phyloP scores from a whole-genome alignment of 192 early-diverging fungal genomes.

The Pilobolus umbonatus region DNA sequence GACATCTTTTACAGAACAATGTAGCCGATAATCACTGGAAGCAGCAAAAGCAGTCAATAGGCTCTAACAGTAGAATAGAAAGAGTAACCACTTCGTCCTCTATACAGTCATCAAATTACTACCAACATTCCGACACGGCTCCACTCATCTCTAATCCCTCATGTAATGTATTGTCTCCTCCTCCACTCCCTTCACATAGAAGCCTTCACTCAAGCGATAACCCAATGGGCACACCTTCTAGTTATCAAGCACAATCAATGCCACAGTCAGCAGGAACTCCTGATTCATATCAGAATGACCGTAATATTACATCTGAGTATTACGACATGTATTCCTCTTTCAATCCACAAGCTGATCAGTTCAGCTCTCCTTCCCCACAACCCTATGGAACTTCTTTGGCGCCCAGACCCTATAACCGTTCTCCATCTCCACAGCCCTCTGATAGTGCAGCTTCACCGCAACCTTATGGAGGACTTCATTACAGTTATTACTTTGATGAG shows the following conservation, averaged over 20 bases:
- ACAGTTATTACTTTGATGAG: too few relatives aligned
- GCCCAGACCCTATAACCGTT: too few relatives aligned
- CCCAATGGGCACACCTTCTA: not conserved
- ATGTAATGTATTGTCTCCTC: conserved; percentile 1
- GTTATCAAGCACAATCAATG: not conserved
- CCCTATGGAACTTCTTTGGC: too few relatives aligned
- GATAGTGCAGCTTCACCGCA: too few relatives aligned
- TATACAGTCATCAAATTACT: not conserved
- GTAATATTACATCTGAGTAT: conserved; percentile 15
- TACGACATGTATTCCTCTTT: conserved; percentile 14
- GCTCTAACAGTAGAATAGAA: too few relatives aligned
- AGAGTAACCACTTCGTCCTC: not conserved
- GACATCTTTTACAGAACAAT: not conserved
- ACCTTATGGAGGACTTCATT: too few relatives aligned
- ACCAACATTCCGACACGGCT: not conserved
- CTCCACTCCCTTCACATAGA: not conserved
- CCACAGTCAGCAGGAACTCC: not conserved
- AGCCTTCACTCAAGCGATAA: not conserved
- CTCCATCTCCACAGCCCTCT: too few relatives aligned
- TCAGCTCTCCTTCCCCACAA: too few relatives aligned
- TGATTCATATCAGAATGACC: conserved; percentile 1
- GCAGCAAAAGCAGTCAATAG: not conserved
- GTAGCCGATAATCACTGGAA: conserved; percentile 3
- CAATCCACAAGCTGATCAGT: not conserved
- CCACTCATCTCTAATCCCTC: too few relatives aligned